Evolutionary conservation across 306 rosid genomes (phyloP), one percentile per base, ranked within the genome.

Genomic region (Quercus agrifolia): DNA sequence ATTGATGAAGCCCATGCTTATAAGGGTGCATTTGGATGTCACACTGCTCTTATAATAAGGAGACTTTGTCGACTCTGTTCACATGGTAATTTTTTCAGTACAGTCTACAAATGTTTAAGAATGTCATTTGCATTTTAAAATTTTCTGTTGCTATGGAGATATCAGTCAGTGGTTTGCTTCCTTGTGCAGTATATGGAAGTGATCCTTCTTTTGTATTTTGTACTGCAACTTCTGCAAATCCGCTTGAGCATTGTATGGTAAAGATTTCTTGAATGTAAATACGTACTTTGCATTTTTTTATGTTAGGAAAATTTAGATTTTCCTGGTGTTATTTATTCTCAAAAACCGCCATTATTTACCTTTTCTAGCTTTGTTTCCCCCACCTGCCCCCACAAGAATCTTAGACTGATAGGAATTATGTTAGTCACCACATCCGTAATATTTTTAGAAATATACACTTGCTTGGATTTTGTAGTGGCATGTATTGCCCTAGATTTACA

Each of bases 11-110:
- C 97, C 66, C 99, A 95, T 82, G 83, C 87, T 31, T 95, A 91
- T 84, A 92, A 92, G 91, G 99, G 99, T 77, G 98, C 98, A 77
- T 91, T 95, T 87, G 98, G 99, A 82, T 87, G 98, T 78, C 99
- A 92, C 82, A 95, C 98, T 70, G 96, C 98, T 75, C 85, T 92
- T 72, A 89, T 90, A 78, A 71, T 91, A 68, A 82, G 99, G 87
- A 88, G 99, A 87, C 93, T 95, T 75, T 83, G 78, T 74, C 87
- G 98, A 78, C 93, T 91, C 69, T 95, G 99, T 82, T 85, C 91
- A 35, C 89, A 92, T 74, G 92, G 99, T 95, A 82, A 74, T 35
- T 58, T 19, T 71, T 82, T 67, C 58, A 52, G 20, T 62, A 11
- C 14, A 56, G 41, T 83, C 63, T 57, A 70, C 70, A 41, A 70